Evolutionary conservation across 768 basidiomycete genomes (phyloP).

Genomic region (Amanita rimosa): DNA sequence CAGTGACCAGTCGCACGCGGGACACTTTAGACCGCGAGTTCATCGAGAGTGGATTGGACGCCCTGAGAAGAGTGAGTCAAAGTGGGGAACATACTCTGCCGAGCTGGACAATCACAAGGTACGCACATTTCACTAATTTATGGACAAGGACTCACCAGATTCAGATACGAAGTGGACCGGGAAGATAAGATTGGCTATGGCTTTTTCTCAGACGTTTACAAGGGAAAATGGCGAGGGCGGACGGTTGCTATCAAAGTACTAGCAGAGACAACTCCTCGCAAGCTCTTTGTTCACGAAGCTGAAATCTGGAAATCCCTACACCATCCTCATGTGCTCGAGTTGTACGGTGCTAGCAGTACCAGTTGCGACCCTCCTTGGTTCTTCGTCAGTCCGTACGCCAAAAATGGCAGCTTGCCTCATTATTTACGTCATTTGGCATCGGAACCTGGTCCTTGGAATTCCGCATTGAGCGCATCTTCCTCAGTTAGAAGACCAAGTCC

Average conservation of each 20-base stretch:
- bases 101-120: conserved; percentile 71
- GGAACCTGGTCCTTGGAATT: background rate
- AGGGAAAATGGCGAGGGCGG: conserved; percentile 59
- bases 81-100: conserved; percentile 36
- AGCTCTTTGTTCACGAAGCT: conserved; percentile 60
- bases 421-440: conserved; percentile 35
- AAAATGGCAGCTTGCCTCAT: conserved; percentile 50
- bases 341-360: conserved; percentile 72
- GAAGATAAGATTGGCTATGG: conserved; percentile 61
- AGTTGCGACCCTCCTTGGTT: conserved; percentile 66
- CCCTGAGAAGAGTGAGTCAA: conserved; percentile 49
- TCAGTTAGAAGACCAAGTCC: conserved; percentile 2
- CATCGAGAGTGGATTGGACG: conserved; percentile 63
- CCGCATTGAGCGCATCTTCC: background rate
- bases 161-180: conserved; percentile 63
- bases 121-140: conserved; percentile 6
- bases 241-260: conserved; percentile 68
- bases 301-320: conserved; percentile 59
- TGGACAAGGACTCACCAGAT: background rate
- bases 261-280: conserved; percentile 43
- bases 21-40: conserved; percentile 61
- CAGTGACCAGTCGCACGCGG: conserved; percentile 9
- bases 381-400: conserved; percentile 65
- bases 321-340: conserved; percentile 61
- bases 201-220: conserved; percentile 69